Percentiles rank a stretch among this genome's conserved stretches.
Evolutionary conservation across 1,284 basidiomycete species (phyloP).

Genomic region (Ceratobasidium theobromae): DNA sequence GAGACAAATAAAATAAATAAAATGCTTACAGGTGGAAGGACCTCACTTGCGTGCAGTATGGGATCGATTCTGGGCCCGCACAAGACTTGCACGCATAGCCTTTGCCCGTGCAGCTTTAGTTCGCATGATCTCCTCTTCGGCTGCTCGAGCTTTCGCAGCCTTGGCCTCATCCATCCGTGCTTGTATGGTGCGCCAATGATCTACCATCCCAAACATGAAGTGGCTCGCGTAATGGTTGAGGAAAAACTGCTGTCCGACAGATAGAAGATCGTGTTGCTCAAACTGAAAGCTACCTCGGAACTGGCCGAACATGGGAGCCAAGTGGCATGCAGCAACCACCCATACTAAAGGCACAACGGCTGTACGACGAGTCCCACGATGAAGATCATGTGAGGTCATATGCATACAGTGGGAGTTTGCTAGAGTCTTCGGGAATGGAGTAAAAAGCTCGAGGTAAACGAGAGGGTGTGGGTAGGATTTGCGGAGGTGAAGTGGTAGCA

Average conservation of each 20-base stretch:
- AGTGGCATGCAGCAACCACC: not conserved
- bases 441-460: not conserved
- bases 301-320: not conserved
- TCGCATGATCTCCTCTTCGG: too few species aligned
- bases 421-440: not conserved
- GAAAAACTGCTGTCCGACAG: not conserved
- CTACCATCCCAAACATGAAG: not conserved
- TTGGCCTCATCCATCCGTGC: too few species aligned
- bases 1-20: too few species aligned
- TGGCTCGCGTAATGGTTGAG: conserved; percentile 6
- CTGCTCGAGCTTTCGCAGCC: too few species aligned
- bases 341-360: not conserved
- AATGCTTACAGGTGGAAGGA: too few species aligned
- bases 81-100: too few species aligned
- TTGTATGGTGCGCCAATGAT: conserved; percentile 13
- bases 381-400: not conserved
- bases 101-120: too few species aligned
- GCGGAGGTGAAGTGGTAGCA: not conserved
- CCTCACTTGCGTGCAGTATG: too few species aligned
- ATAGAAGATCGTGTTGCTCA: not conserved
- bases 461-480: not conserved
- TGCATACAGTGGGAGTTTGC: not conserved
- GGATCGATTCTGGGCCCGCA: too few species aligned
- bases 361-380: not conserved
- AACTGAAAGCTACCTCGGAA: not conserved